Evolutionary conservation across 345 rosid genomes (phyloP), one percentile per base, ranked within the genome.

Genomic region (Salix brachista): DNA sequence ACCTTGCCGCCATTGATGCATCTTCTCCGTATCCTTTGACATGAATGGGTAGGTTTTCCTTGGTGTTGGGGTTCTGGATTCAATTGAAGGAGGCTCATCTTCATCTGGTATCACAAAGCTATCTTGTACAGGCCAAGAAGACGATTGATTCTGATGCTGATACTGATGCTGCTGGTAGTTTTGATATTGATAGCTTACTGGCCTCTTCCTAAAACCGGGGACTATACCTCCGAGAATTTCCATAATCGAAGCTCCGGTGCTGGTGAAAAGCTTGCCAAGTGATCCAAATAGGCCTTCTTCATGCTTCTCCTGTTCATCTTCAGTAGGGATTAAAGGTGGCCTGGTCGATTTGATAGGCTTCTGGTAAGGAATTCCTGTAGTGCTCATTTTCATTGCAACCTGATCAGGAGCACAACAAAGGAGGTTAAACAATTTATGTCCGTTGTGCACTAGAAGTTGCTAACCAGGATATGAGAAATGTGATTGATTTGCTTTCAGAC

Each of bases 11-110:
- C 92, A 86, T 75, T 92, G 97, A 52, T 91, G 92, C 81, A 91
- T 82, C 85, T 92, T 96, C 84, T 96, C 98, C 0, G 95, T 90
- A 39, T 94, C 98, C 85, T 90, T 94, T 25, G 97, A 90, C 99
- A 96, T 94, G 85, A 94, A 96, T 25, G 99, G 83, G 67, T 94
- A 96, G 4, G 91, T 96, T 78, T 96, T 96, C 77, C 88, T 83
- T 1, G 97, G 98, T 13, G 98, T 94, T 52, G 88, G 97, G 75
- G 90, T 86, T 86, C 96, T 85, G 41, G 96, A 79, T 74, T 96
- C 98, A 21, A 88, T 82, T 3, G 97, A 88, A 75, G 98, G 98
- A 34, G 99, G 98, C 71, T 84, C 97, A 8, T 96, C 99, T 76
- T 86, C 97, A 21, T 91, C 97, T 1, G 87, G 90, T 72, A 87